Evolutionary conservation across 2,329 filamentous ascomycete species (phyloP).

Genomic region (Domatiomyces catenatus): DNA sequence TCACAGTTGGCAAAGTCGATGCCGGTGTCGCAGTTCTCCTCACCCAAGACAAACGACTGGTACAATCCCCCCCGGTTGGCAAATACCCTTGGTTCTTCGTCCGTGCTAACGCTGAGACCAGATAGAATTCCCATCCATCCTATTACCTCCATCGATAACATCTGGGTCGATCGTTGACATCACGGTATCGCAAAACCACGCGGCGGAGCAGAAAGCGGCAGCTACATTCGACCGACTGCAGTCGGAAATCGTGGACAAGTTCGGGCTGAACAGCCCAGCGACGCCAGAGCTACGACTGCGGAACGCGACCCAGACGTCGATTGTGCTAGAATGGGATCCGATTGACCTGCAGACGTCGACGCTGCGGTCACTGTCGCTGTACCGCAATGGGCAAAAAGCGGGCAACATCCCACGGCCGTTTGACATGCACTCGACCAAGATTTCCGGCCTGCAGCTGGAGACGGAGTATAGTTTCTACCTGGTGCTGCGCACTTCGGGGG

Average conservation of each 20-base stretch:
- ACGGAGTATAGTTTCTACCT: constrained; percentile 93
- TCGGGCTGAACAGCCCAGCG: constrained; percentile 63
- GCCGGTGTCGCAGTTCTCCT: constrained; percentile 93
- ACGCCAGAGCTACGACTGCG: constrained; percentile 73
- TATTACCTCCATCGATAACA: constrained; percentile 85
- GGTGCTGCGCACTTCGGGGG: constrained; percentile 76
- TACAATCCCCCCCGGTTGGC: constrained; percentile 33
- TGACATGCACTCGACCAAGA: constrained; percentile 89
- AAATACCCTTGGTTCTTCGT: background rate
- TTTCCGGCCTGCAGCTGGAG: constrained; percentile 88
- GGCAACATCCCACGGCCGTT: constrained; percentile 80
- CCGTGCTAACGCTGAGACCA: constrained; percentile 28
- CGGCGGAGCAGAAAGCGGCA: constrained; percentile 60
- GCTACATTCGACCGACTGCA: constrained; percentile 72
- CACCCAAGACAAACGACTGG: constrained; percentile 90
- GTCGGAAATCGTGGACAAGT: constrained; percentile 69
- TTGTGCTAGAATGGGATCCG: constrained; percentile 96
- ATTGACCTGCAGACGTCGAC: constrained; percentile 85
- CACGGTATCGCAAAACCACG: constrained; percentile 72
- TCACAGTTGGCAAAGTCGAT: constrained; percentile 98
- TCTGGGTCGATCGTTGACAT: constrained; percentile 98
- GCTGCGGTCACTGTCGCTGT: constrained; percentile 74
- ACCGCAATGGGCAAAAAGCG: constrained; percentile 91
- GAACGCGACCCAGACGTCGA: constrained; percentile 96
- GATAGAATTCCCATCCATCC: constrained; percentile 98